Conservation (phyloP, 768 basidiomycete species). For the Zangia roseola region DNA sequence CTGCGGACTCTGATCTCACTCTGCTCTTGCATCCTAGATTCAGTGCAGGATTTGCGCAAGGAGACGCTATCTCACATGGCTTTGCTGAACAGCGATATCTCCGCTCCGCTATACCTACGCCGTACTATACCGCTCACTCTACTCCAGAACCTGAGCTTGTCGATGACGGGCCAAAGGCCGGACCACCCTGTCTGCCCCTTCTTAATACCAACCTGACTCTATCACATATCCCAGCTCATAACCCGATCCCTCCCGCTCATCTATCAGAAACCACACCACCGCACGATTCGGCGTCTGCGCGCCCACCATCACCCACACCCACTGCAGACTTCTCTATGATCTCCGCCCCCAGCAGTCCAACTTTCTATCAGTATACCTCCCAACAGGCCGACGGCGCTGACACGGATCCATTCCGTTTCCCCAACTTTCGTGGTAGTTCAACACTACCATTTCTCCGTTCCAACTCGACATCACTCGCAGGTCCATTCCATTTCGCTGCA, state of each 20-base stretch:
- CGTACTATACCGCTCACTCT: constrained; percentile 34
- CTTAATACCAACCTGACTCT: constrained; percentile 19
- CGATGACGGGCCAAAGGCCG: constrained; percentile 20
- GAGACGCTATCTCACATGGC: constrained; percentile 8
- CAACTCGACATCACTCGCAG: constrained; percentile 21
- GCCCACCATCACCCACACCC: constrained; percentile 45
- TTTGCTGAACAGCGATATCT: constrained; percentile 15
- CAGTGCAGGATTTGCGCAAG: constrained; percentile 12
- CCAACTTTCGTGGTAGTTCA: constrained; percentile 19
- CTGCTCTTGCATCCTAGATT: constrained; percentile 10
- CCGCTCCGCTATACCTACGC: constrained; percentile 25
- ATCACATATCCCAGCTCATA: constrained; percentile 1
- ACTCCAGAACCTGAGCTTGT: constrained; percentile 27
- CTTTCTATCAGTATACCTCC: constrained; percentile 33
- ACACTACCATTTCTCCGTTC: constrained; percentile 34
- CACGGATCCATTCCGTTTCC: constrained; percentile 23
- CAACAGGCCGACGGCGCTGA: constrained; percentile 20
- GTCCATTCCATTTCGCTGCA: constrained; percentile 19
- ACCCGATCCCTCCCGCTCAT: constrained; percentile 27
- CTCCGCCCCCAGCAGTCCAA: constrained; percentile 39
- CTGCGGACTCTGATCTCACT: constrained; percentile 23
- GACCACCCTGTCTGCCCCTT: constrained; percentile 27
- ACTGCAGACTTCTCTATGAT: constrained; percentile 49
- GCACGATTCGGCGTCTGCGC: constrained; percentile 13
- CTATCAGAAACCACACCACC: constrained; percentile 26